These are phyloP conservation scores for Coemansia sp. DNA, from an alignment of 192 early-diverging fungal genomes.

Conservation along the genomic window DNA sequence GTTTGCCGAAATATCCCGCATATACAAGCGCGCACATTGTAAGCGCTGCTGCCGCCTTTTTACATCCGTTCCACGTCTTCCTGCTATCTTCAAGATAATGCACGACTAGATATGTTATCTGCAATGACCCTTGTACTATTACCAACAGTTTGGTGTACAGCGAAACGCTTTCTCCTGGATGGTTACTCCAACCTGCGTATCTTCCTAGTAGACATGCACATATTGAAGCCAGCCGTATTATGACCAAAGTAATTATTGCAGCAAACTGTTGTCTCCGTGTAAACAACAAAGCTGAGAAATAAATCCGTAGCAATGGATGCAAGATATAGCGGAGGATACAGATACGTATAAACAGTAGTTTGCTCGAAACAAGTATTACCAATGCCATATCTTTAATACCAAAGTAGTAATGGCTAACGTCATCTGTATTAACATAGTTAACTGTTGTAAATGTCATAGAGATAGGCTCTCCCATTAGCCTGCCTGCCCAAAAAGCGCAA, in stretches of 20 bases:
- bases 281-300: neutral
- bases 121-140: neutral
- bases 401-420: slow-evolving; percentile 14
- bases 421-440: slow-evolving; percentile 12
- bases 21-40: neutral
- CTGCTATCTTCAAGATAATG: neutral
- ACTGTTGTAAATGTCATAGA: slow-evolving; percentile 17
- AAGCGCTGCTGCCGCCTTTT: neutral
- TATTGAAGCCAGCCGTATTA: neutral
- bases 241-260: neutral
- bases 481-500: slow-evolving; percentile 38
- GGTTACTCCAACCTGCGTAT: slow-evolving; percentile 1
- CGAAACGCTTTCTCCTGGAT: neutral
- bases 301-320: slow-evolving; percentile 9
- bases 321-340: slow-evolving; percentile 21
- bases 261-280: slow-evolving; percentile 7
- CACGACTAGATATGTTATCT: neutral
- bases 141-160: slow-evolving; percentile 7
- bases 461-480: slow-evolving; percentile 29
- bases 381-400: slow-evolving; percentile 19
- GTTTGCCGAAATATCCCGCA: neutral
- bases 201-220: neutral
- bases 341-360: slow-evolving; percentile 33
- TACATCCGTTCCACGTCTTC: neutral
- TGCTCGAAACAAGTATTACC: slow-evolving; percentile 14